Evolutionary conservation across 768 basidiomycete genomes (phyloP).

Genomic region (Phanerodontia chrysosporium): DNA sequence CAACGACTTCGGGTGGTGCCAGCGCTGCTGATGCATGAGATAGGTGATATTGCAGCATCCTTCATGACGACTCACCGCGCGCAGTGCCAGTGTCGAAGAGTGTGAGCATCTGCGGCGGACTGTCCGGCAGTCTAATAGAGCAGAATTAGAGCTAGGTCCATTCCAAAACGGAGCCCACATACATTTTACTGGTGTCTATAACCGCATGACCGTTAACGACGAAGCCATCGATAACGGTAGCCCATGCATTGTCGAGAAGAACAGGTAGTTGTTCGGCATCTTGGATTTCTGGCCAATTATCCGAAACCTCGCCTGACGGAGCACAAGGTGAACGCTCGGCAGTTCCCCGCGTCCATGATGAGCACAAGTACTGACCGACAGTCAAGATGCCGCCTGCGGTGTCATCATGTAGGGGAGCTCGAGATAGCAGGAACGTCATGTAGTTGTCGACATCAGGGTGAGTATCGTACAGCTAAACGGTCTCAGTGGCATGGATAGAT

Average conservation of each 20-base stretch:
- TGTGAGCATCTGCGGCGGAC: neutral
- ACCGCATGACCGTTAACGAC: slow-evolving; percentile 10
- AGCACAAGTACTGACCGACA: neutral
- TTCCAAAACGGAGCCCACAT: neutral
- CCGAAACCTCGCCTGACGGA: neutral
- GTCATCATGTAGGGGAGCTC: slow-evolving; percentile 3
- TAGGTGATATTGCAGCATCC: too few relatives aligned
- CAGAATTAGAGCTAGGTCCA: neutral
- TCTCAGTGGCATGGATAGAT: neutral
- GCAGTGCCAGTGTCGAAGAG: slow-evolving; percentile 15
- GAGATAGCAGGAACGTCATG: slow-evolving; percentile 15
- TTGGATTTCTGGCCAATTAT: neutral
- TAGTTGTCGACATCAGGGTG: slow-evolving; percentile 5
- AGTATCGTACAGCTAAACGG: slow-evolving; percentile 1
- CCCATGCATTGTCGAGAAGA: neutral
- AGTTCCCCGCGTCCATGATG: neutral
- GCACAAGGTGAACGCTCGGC: neutral
- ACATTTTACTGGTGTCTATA: neutral
- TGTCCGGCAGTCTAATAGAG: neutral
- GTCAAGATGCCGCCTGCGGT: slow-evolving; percentile 15
- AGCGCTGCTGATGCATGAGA: neutral
- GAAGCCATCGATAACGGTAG: slow-evolving; percentile 9
- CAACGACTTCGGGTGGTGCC: slow-evolving; percentile 3
- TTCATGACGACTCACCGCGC: neutral
- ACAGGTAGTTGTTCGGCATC: neutral